A percentile compares a stretch with the other conserved stretches of the same genome.
Conservation (phyloP, 768 basidiomycete species). For the Kwoniella bestiolae region DNA sequence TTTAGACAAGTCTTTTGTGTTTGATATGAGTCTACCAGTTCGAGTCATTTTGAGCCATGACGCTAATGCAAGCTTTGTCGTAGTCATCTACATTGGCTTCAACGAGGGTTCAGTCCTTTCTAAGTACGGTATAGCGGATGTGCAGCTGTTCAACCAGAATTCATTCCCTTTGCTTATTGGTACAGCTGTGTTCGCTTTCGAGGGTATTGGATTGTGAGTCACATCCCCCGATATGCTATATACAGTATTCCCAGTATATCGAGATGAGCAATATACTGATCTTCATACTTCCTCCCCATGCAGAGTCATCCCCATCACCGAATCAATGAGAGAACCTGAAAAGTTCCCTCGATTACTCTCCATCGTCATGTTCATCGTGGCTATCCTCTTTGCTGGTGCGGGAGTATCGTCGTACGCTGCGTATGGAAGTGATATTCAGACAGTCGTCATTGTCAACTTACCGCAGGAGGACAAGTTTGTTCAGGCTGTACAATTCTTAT, state of each 20-base stretch:
- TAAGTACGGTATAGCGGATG: slow-evolving; percentile 72
- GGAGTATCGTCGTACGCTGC: slow-evolving; percentile 85
- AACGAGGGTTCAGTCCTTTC: slow-evolving; percentile 76
- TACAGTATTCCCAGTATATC: background rate
- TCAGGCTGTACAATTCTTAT: slow-evolving; percentile 68
- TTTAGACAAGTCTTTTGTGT: slow-evolving; percentile 9
- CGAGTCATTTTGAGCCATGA: background rate
- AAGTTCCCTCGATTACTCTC: slow-evolving; percentile 88
- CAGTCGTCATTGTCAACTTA: slow-evolving; percentile 93
- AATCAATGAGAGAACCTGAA: slow-evolving; percentile 92
- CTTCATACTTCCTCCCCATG: background rate
- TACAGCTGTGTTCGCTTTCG: slow-evolving; percentile 97
- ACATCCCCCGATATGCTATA: no score
- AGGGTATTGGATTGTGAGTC: slow-evolving; percentile 87
- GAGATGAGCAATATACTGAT: background rate
- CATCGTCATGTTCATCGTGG: slow-evolving; percentile 84
- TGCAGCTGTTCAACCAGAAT: slow-evolving; percentile 82
- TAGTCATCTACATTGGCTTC: slow-evolving; percentile 60
- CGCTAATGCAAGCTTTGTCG: background rate
- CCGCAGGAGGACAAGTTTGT: slow-evolving; percentile 81
- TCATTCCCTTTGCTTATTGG: slow-evolving; percentile 92
- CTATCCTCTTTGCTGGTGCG: slow-evolving; percentile 83
- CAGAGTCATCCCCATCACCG: slow-evolving; percentile 90
- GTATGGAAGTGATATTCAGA: slow-evolving; percentile 83
- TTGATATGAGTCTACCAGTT: no score